These are phyloP conservation scores for Fraxinus platypoda DNA, from an alignment of 305 asterid species.

Conservation along the genomic window DNA sequence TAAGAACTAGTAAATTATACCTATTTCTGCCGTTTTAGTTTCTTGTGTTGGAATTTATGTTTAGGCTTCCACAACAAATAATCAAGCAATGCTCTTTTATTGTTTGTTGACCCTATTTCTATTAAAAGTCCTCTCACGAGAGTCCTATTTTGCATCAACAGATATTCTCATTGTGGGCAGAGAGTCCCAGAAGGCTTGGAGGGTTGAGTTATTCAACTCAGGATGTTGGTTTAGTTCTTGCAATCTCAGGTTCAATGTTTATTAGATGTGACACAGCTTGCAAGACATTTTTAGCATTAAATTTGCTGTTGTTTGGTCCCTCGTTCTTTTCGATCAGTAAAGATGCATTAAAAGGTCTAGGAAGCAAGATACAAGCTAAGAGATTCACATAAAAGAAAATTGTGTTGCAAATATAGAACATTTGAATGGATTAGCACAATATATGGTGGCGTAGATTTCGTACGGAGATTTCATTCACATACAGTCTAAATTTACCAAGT, in stretches of 20 bases:
- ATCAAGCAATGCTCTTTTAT: too few relatives aligned
- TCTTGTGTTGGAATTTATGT: neutral
- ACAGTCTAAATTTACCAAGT: neutral
- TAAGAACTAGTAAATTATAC: too few relatives aligned
- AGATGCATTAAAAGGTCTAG: too few relatives aligned
- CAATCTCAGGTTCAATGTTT: conserved; percentile 56
- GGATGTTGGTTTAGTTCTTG: conserved; percentile 72
- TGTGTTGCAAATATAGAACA: neutral
- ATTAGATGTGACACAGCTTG: neutral
- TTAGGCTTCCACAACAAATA: neutral
- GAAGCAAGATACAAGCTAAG: neutral
- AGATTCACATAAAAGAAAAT: too few relatives aligned
- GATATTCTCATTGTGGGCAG: conserved; percentile 95
- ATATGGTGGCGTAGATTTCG: too few relatives aligned
- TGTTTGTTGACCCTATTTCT: neutral
- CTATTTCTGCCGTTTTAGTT: neutral
- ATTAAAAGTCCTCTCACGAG: neutral
- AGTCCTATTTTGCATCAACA: conserved; percentile 23
- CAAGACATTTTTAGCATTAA: neutral
- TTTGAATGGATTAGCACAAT: neutral
- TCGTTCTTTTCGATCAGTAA: neutral
- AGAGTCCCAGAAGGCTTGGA: conserved; percentile 78
- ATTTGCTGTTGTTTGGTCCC: neutral
- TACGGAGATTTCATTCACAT: neutral
- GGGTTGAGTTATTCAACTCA: conserved; percentile 73